Evolutionary conservation across 345 rosid genomes (phyloP).

Genomic region (Ailanthus altissimus): DNA sequence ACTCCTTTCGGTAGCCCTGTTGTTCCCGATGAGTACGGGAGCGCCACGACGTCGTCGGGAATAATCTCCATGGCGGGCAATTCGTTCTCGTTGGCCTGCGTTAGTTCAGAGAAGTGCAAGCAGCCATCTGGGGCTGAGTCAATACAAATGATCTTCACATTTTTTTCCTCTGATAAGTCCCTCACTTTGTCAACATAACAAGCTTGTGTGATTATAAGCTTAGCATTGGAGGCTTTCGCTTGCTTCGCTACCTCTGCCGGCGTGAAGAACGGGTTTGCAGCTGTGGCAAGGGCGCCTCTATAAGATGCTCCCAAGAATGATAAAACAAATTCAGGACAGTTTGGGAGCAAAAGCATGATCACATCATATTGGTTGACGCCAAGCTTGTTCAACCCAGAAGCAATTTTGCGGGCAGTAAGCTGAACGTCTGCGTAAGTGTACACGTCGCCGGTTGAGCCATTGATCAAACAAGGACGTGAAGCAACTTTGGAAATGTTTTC

Average conservation of each 20-base stretch:
- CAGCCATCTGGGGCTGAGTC: conserved; percentile 52
- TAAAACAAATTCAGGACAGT: conserved; percentile 69
- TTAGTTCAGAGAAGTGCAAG: conserved; percentile 64
- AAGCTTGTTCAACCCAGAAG: conserved; percentile 51
- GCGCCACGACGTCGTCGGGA: conserved; percentile 76
- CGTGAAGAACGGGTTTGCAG: conserved; percentile 85
- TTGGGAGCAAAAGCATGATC: conserved; percentile 73
- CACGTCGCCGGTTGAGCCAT: conserved; percentile 58
- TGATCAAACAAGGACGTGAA: conserved; percentile 68
- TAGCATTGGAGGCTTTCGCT: conserved; percentile 53
- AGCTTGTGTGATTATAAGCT: conserved; percentile 62
- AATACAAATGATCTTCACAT: conserved; percentile 38
- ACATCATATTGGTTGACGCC: conserved; percentile 67
- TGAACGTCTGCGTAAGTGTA: conserved; percentile 77
- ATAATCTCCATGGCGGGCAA: conserved; percentile 41
- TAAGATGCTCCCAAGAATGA: conserved; percentile 77
- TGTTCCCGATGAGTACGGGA: conserved; percentile 94
- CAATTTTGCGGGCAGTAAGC: conserved; percentile 55
- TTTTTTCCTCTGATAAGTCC: conserved; percentile 34
- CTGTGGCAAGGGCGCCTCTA: conserved; percentile 63
- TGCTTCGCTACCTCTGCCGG: conserved; percentile 75
- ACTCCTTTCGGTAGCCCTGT: conserved; percentile 96
- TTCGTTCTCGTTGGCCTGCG: conserved; percentile 43
- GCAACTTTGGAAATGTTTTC: conserved; percentile 45
- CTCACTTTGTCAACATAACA: conserved; percentile 55